Evolutionary conservation across 2,329 filamentous ascomycete genomes (phyloP).

Genomic region (Trichoderma harzianum): DNA sequence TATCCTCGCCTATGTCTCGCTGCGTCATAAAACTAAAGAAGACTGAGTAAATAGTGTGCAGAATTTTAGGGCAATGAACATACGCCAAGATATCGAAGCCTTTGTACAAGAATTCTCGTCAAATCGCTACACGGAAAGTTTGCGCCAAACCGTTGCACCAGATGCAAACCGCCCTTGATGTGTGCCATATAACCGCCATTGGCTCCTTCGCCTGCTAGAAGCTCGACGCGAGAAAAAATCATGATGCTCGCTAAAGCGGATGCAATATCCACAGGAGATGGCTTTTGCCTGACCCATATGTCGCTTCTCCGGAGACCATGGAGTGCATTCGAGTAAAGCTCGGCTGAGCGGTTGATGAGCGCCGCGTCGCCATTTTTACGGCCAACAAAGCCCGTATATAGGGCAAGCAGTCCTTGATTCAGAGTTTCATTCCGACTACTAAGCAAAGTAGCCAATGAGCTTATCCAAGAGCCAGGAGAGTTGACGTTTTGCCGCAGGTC

Average conservation of each 20-base stretch:
- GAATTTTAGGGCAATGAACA: not conserved
- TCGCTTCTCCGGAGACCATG: not conserved
- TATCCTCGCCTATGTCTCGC: not conserved
- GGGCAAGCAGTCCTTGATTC: not conserved
- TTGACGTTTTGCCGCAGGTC: not conserved
- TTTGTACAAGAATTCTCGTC: not conserved
- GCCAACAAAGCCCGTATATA: not conserved
- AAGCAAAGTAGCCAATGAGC: not conserved
- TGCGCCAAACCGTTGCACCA: not conserved
- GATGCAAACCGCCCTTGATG: not conserved
- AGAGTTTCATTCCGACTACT: not conserved
- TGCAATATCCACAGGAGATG: not conserved
- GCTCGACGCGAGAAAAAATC: not conserved
- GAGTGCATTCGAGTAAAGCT: not conserved
- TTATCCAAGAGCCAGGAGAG: not conserved
- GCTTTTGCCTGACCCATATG: not conserved
- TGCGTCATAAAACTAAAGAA: not conserved
- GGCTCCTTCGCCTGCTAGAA: not conserved
- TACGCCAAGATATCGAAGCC: not conserved
- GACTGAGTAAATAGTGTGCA: not conserved
- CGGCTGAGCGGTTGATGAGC: not conserved
- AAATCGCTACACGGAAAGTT: not conserved
- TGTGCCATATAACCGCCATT: not conserved
- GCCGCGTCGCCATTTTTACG: not conserved
- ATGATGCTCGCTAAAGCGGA: not conserved